Evolutionary conservation across 2,329 filamentous ascomycete genomes (phyloP), one percentile per base, ranked within the genome.

Genomic region (Rutstroemia sp.): DNA sequence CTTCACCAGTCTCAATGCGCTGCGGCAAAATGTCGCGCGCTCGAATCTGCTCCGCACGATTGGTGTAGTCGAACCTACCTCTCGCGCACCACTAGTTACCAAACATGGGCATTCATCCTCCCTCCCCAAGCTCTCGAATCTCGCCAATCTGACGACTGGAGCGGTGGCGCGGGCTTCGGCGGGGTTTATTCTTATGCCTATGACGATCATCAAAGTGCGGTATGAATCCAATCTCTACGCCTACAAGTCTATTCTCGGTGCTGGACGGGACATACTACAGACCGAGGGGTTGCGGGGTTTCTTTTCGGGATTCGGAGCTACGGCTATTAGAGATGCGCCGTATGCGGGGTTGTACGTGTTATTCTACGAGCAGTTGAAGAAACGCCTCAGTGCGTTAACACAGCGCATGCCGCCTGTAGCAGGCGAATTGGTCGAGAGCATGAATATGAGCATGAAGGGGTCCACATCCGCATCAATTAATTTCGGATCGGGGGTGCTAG

Each of bases 321-420:
- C 94, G 0, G 90, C 94, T 0, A 82, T 95, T 27, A 81, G 94
- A 47, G 94, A 99, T 72, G 94, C 92, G n/a, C 94, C 94, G 0
- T 97, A 97, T 70, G 94, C 94, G 0, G 94, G 94, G 0, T 77
- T 96, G 16, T 99, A 99, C 68, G 90, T 99, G 0, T 76, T 96
- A 7, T 88, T 96, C 65, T 99, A 99, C 72, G 94, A 99, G 74
- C 81, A 89, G 67, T 79, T 84, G 57, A 95, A 95, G 73, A 80
- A 77, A 50, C 75, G 77, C 14, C 74, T 94, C 14, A 61, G 61
- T 68, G 27, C 60, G 9, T 19, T 69, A 3, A 58, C 60, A 2
- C 62, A 67, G 30, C 30, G 30, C 10, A 64, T 62, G n/a, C 60
- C 65, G 1, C 60, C 66, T 1, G 44, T 66, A 9, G 57, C 61